Percentiles rank a stretch among this genome's conserved stretches.
Evolutionary conservation across 345 rosid genomes (phyloP).

Genomic region (Citrus inodora): DNA sequence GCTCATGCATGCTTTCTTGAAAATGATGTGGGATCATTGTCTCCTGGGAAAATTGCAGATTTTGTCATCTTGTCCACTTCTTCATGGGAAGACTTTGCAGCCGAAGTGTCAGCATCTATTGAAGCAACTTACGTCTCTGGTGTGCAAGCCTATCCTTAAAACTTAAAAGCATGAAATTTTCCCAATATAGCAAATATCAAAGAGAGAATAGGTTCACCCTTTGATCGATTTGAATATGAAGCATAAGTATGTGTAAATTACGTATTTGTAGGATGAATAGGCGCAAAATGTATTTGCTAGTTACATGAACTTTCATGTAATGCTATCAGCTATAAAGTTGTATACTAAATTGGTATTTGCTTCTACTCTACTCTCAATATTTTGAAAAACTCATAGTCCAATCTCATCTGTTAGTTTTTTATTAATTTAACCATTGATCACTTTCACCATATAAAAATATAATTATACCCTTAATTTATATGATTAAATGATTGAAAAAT

Average conservation of each 20-base stretch:
- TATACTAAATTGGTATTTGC: neutral
- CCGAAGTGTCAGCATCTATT: constrained; percentile 48
- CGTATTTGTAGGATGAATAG: neutral
- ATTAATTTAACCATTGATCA: no score
- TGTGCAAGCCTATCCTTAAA: constrained; percentile 45
- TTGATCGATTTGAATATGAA: neutral
- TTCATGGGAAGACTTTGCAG: constrained; percentile 52
- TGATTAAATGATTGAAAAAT: no score
- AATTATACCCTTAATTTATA: no score
- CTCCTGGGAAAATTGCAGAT: constrained; percentile 79
- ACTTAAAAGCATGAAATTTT: constrained; percentile 17
- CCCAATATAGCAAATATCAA: neutral
- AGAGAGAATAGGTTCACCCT: neutral
- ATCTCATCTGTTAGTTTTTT: no score
- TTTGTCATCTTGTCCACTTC: constrained; percentile 56
- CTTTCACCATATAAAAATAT: no score
- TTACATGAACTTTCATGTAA: neutral
- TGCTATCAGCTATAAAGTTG: neutral
- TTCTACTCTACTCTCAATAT: no score
- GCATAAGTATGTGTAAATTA: neutral
- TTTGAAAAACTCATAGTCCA: no score
- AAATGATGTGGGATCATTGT: constrained; percentile 64
- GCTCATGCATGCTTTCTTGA: constrained; percentile 83
- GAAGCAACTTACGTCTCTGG: constrained; percentile 73
- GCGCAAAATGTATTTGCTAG: neutral